Percentiles rank a stretch among this genome's conserved stretches.
These are phyloP conservation scores for Trichoderma simmonsii DNA, from an alignment of 2,329 filamentous ascomycete genomes.

Conservation along the genomic window DNA sequence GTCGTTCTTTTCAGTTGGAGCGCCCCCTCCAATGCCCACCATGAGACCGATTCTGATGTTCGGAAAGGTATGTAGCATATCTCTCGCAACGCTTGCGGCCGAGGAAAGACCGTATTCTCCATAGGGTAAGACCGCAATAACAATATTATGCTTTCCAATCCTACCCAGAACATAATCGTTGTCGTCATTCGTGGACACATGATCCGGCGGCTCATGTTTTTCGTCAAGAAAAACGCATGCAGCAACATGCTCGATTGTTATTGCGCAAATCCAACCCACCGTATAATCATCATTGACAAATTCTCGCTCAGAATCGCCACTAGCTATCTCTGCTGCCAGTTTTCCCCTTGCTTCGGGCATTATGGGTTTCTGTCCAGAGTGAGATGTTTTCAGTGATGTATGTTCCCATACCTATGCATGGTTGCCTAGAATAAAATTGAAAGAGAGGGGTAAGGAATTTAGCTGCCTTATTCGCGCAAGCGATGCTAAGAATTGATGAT, in stretches of 20 bases:
- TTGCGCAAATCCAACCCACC: conserved; percentile 34
- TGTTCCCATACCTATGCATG: neutral
- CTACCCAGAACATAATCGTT: conserved; percentile 26
- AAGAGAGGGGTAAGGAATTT: neutral
- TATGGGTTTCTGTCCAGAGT: neutral
- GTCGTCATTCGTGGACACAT: conserved; percentile 15
- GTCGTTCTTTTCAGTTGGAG: neutral
- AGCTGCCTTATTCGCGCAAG: neutral
- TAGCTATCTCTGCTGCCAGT: neutral
- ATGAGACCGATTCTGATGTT: neutral
- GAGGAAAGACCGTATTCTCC: neutral
- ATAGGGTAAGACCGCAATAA: neutral
- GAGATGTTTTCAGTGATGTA: neutral
- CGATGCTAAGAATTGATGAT: neutral
- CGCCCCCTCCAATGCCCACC: conserved; percentile 5
- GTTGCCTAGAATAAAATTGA: neutral
- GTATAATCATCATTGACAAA: conserved; percentile 25
- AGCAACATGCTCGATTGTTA: conserved; percentile 31
- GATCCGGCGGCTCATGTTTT: conserved; percentile 17
- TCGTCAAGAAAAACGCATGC: conserved; percentile 31
- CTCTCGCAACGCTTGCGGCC: neutral
- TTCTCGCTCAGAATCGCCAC: neutral
- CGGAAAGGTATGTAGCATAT: neutral
- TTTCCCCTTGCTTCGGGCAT: neutral
- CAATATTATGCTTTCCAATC: conserved; percentile 25